A percentile compares a stretch with the other conserved stretches of the same genome.
Evolutionary conservation across 129 eudicot genomes (phyloP).

Genomic region (carrot (Daucus carota)): DH1_v3.0 NC_030381.2:16188001-16188500

Average conservation of each 20-base stretch:
- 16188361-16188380: not conserved
- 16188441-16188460: not conserved
- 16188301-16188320: conserved; percentile 1
- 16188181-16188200: not conserved
- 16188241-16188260: not conserved
- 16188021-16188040: no score
- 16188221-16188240: not conserved
- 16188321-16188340: not conserved
- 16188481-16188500: not conserved
- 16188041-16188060: no score
- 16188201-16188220: not conserved
- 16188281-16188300: not conserved
- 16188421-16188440: not conserved
- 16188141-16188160: not conserved
- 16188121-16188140: not conserved
- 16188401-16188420: not conserved
- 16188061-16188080: no score
- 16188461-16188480: not conserved
- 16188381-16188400: not conserved
- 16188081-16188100: not conserved
- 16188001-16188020: no score
- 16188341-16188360: not conserved
- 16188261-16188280: conserved; percentile 3
- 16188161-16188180: not conserved
- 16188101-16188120: not conserved